Evolutionary conservation across 1,284 basidiomycete species (phyloP), one percentile per base, ranked within the genome.

Genomic region (Acaromyces ingoldii): DNA sequence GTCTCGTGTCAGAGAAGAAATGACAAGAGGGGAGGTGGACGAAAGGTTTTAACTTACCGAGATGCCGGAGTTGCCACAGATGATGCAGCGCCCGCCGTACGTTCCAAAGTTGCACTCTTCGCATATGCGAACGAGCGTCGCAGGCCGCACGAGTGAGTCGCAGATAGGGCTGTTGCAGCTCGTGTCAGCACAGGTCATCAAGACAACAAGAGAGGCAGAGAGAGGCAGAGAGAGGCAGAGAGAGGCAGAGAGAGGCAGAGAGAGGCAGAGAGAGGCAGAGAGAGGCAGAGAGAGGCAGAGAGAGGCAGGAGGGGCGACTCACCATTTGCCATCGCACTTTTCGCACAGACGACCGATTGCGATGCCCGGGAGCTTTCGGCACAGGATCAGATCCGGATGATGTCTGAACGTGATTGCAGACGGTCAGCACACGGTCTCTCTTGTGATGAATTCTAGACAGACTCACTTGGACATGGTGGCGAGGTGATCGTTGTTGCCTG

Each of bases 241-340:
- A 19, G n/a, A 19, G 33, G 33, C 13, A 19, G 33, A 34, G 33
- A 34, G 33, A 19, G 33, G n/a, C 13, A 34, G 13, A 13, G 33
- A 13, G 13, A 13, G 33, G 33, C 19, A 13, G 33, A 34, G 33
- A 34, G 13, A 13, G 33, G 13, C 19, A 13, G n/a, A 34, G 33
- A 34, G 33, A 13, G n/a, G n/a, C 13, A 13, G 33, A 13, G 13
- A 34, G 13, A 19, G n/a, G 33, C 13, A 19, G 33, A 13, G 33
- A 19, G 33, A 34, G n/a, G 33, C 13, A 34, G 33, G 33, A 34
- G 33, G 33, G n/a, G 33, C 33, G 33, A 34, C 33, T 63, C 65
- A 92, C 92, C 93, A 99, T 84, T 97, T 97, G 48, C 95, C 95
- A 76, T 99, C 95, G 73, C 92, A 96, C 77, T 97, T 97, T 78